Base-by-base conservation (phyloP, 495 filamentous ascomycete genomes). In the Penicillium flavigenum region DNA sequence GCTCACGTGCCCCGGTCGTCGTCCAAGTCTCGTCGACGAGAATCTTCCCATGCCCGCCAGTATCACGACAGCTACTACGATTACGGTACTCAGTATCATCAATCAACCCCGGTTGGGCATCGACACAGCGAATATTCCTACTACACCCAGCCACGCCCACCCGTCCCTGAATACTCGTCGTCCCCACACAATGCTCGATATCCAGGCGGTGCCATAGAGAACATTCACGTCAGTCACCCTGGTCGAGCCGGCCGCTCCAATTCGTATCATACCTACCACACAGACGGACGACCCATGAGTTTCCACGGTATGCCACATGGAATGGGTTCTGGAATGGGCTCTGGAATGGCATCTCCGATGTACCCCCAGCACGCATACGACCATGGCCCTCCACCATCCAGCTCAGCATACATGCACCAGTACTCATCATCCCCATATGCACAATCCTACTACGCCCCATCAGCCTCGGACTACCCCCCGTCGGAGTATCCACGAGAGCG, bases 201-300 rank as follows among this genome's bases (percentile, higher is more conserved):
- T 22, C 44, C 65, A 1, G 57, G 54, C 12, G 59, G 63, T 4
- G 58, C 61, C 43, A 56, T 67, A 42, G 62, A 68, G 29, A 67
- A 72, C 53, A 70, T 70, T 29, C 63, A 43, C 64, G 55, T 50
- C 73, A 55, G 65, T 34, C 63, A 69, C 10, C 54, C 54, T 7
- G 62, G 54, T 54, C 68, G 73, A 17, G 29, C 56, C 34, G 52
- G 57, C 47, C 73, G 74, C 20, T 73, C 72, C 26, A 62, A 68
- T 48, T 63, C 72, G 7, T 72, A 75, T 52, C 65, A 76, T 53
- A 27, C 63, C 14, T 71, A 74, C 51, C 70, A 79, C 61, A 29
- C 69, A 47, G 66, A 61, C 54, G 65, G 63, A 45, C 69, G 77
- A 51, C 76, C 78, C 17, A 59, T 76, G 57, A 80, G 78, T 53